Evolutionary conservation across 2,329 filamentous ascomycete genomes (phyloP), one percentile per base, ranked within the genome.

Genomic region (Amphichorda felina): DNA sequence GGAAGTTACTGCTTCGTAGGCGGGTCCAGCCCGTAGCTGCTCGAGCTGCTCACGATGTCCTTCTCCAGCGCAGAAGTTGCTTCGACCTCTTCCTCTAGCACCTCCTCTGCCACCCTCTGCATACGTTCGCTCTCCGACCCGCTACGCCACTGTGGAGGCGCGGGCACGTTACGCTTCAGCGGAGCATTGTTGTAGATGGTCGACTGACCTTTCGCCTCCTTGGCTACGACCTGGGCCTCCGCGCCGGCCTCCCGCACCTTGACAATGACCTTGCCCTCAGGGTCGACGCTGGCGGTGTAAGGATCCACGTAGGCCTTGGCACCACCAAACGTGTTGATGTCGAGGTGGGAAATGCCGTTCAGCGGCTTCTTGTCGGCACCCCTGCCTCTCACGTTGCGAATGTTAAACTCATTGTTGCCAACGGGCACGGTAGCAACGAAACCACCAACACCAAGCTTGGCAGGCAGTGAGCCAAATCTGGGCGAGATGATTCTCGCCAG

Each of bases 11-110:
- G 31, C 15, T 37, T 33, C 36, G 18, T 16, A 15, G 35, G 35
- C 13, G 19, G 21, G 32, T 48, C 46, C 25, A 66, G 43, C 4
- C 61, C 60, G 37, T 66, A 66, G 41, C 41, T 58, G 36, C 45
- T 46, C 4, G 51, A 53, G 42, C 54, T 63, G 39, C 59, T 54
- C 17, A 53, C 34, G n/a, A 50, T 37, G 17, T 44, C 33, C 55
- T 85, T 45, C 76, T 85, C 63, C 68, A 81, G 34, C 4, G 16
- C 22, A 25, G 25, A 33, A 8, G 16, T n/a, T n/a, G n/a, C n/a
- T 83, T 37, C 43, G 84, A 83, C 64, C 85, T 86, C 58, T 80
- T 81, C 13, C 72, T 75, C 29, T 66, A 77, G 45, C 72, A 82
- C 53, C 28, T 40, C 27, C 13, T 40, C 36, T 10, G 34, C 28